A percentile compares a stretch with the other conserved stretches of the same genome.
phyloP scores from a whole-genome alignment of 805 yeast species.

The Pichia occidentalis region DNA sequence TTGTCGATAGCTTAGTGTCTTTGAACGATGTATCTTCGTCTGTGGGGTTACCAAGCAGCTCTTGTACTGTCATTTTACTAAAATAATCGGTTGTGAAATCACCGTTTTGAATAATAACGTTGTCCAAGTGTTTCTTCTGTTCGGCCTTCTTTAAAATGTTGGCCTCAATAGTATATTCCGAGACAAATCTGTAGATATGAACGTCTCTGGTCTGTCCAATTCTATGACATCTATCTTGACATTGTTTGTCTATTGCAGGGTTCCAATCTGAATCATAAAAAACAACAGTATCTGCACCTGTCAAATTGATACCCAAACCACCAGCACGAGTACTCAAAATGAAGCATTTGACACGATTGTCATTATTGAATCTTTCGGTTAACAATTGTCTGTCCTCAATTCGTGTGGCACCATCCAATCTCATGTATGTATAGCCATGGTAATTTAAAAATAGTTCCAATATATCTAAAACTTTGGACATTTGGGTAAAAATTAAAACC shows the following conservation, averaged over 20 bases:
- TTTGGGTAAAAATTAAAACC: slow-evolving; percentile 92
- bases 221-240: slow-evolving; percentile 98
- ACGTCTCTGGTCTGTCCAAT: slow-evolving; percentile 98
- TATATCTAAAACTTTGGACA: slow-evolving; percentile 94
- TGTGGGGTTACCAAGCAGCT: slow-evolving; percentile 60
- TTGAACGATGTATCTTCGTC: slow-evolving; percentile 36
- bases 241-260: slow-evolving; percentile 98
- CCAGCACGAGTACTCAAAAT: slow-evolving; percentile 95
- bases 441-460: slow-evolving; percentile 88
- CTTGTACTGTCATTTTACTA: slow-evolving; percentile 78
- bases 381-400: slow-evolving; percentile 93
- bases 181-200: slow-evolving; percentile 91
- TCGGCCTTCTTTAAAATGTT: slow-evolving; percentile 91
- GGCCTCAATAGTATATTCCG: slow-evolving; percentile 93
- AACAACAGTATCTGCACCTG: slow-evolving; percentile 98
- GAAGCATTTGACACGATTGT: slow-evolving; percentile 79
- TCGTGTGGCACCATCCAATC: slow-evolving; percentile 96
- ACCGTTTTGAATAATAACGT: slow-evolving; percentile 95
- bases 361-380: slow-evolving; percentile 89
- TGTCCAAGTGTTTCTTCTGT: slow-evolving; percentile 88
- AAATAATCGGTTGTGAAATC: slow-evolving; percentile 97
- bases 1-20: slow-evolving; percentile 29
- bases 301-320: slow-evolving; percentile 93
- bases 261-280: slow-evolving; percentile 99
- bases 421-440: slow-evolving; percentile 89